Conservation (phyloP, 129 eudicot species). For the Erigeron canadensis region DNA sequence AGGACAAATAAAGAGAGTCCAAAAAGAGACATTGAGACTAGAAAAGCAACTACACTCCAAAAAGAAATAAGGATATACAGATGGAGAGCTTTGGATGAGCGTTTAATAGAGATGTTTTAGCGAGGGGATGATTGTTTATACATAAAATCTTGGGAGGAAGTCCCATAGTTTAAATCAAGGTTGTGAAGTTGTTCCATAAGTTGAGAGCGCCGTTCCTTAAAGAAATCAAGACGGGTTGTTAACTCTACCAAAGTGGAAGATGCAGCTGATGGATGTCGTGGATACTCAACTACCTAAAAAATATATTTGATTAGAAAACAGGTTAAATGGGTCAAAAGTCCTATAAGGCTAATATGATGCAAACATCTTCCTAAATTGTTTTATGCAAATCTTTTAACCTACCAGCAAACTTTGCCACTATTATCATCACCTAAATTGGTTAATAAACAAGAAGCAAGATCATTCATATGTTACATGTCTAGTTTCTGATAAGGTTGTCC, state of each 20-base stretch:
- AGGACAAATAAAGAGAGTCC: neutral
- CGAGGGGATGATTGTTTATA: constrained; percentile 78
- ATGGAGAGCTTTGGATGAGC: constrained; percentile 12
- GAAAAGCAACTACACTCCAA: constrained; percentile 35
- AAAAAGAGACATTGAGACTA: constrained; percentile 6
- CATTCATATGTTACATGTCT: too few relatives aligned
- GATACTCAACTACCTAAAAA: constrained; percentile 61
- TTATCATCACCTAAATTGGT: too few relatives aligned
- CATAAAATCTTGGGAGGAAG: constrained; percentile 61
- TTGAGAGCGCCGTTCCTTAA: constrained; percentile 89
- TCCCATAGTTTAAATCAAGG: constrained; percentile 71
- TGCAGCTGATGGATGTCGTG: constrained; percentile 67
- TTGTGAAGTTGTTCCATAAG: constrained; percentile 94
- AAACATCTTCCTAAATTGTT: too few relatives aligned
- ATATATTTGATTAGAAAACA: neutral
- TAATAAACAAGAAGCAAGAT: too few relatives aligned
- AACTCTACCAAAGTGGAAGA: constrained; percentile 88
- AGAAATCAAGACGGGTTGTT: constrained; percentile 92
- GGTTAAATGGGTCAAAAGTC: too few relatives aligned
- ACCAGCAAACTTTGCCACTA: too few relatives aligned
- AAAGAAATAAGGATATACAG: constrained; percentile 42
- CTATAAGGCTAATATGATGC: too few relatives aligned
- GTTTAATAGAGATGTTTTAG: constrained; percentile 33
- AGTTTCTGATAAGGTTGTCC: too few relatives aligned
- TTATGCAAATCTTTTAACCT: too few relatives aligned